A percentile compares a stretch with the other conserved stretches of the same genome.
These are phyloP conservation scores for Tulasnella sp. DNA, from an alignment of 768 basidiomycete species.

Conservation along the genomic window DNA sequence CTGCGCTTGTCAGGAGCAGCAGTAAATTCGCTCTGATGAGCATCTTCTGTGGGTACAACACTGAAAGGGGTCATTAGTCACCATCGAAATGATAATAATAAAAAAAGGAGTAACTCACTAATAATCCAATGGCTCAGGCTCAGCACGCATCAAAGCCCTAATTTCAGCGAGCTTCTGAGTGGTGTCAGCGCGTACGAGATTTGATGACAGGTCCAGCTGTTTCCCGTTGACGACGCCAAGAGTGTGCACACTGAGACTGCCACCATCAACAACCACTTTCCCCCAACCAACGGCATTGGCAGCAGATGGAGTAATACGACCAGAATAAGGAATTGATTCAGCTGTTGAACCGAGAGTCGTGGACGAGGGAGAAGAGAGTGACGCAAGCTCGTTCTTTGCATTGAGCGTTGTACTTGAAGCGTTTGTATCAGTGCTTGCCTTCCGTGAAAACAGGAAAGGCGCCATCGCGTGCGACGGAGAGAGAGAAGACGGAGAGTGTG, in stretches of 20 bases:
- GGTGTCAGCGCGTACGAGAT: slow-evolving; percentile 16
- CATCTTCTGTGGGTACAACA: slow-evolving; percentile 43
- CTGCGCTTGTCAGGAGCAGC: slow-evolving; percentile 62
- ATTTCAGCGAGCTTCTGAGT: slow-evolving; percentile 17
- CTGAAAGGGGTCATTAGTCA: neutral
- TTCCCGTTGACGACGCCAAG: slow-evolving; percentile 12
- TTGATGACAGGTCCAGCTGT: slow-evolving; percentile 12
- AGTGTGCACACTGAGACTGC: slow-evolving; percentile 11
- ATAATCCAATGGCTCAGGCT: slow-evolving; percentile 18
- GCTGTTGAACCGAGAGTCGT: slow-evolving; percentile 7
- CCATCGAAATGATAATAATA: neutral
- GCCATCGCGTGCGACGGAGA: neutral
- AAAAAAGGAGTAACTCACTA: slow-evolving; percentile 16
- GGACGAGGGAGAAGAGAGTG: slow-evolving; percentile 2
- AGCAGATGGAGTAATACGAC: slow-evolving; percentile 6
- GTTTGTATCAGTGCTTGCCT: slow-evolving; percentile 11
- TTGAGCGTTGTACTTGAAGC: slow-evolving; percentile 2
- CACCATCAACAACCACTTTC: slow-evolving; percentile 13
- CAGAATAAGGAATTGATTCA: slow-evolving; percentile 14
- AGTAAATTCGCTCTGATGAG: slow-evolving; percentile 74
- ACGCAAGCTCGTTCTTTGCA: neutral
- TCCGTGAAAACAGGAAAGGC: slow-evolving; percentile 10
- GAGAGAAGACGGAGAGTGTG: neutral
- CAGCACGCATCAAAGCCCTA: slow-evolving; percentile 17
- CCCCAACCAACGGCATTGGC: slow-evolving; percentile 5